These are phyloP conservation scores for Colletotrichum eleusines DNA, from an alignment of 2,329 filamentous ascomycete genomes.

Conservation along the genomic window DNA sequence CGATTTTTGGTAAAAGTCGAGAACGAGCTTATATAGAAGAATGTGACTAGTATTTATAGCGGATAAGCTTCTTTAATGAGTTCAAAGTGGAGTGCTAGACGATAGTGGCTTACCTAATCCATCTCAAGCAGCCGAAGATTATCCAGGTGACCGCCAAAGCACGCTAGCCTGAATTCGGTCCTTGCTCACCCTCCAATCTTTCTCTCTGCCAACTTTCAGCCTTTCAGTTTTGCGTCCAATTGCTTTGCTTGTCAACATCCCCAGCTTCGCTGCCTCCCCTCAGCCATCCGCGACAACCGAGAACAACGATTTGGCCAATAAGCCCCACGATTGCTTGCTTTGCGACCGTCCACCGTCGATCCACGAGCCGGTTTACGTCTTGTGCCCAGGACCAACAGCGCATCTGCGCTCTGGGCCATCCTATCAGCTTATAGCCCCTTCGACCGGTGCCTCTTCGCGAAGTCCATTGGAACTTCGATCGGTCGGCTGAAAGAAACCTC, in stretches of 20 bases:
- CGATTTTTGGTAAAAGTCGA: background rate
- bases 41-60: background rate
- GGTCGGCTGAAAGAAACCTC: background rate
- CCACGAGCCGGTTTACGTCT: background rate
- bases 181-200: constrained; percentile 38
- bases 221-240: constrained; percentile 28
- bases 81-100: background rate
- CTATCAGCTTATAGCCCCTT: constrained; percentile 13
- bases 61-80: no score
- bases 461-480: background rate
- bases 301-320: background rate
- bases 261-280: constrained; percentile 10
- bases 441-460: background rate
- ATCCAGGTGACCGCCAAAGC: constrained; percentile 35
- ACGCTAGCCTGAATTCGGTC: constrained; percentile 37
- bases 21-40: background rate
- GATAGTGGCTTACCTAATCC: constrained; percentile 22
- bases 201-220: constrained; percentile 35
- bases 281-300: constrained; percentile 22
- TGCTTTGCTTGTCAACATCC: constrained; percentile 1
- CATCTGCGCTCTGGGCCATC: constrained; percentile 28
- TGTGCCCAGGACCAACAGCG: constrained; percentile 19
- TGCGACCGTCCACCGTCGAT: background rate
- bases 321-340: background rate
- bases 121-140: constrained; percentile 13